A percentile compares a stretch with the other conserved stretches of the same genome.
phyloP scores from a whole-genome alignment of 805 yeast species.

The Ogataea parapolymorpha region DNA sequence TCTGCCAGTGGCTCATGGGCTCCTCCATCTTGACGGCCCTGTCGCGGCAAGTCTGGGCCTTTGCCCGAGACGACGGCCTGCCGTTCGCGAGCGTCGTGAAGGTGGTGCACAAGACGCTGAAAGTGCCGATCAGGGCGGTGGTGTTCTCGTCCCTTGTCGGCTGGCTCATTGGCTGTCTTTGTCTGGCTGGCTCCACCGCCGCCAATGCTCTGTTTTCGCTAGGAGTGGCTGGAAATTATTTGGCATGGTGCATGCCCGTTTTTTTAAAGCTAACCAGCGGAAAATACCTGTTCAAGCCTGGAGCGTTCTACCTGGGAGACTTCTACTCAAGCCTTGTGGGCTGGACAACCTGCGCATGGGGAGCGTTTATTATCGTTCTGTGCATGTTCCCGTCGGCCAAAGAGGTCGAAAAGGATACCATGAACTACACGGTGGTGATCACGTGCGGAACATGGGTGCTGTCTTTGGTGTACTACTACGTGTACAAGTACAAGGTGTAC shows the following conservation, averaged over 20 bases:
- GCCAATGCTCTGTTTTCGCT: conserved; percentile 67
- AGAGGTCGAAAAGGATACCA: conserved; percentile 40
- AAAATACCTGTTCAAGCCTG: conserved; percentile 52
- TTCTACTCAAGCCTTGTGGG: conserved; percentile 42
- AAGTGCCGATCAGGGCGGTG: conserved; percentile 68
- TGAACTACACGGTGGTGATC: conserved; percentile 71
- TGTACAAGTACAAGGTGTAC: conserved; percentile 51
- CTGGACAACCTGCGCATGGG: conserved; percentile 47
- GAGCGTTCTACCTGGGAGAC: conserved; percentile 62
- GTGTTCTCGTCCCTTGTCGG: conserved; percentile 49
- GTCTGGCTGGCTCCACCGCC: conserved; percentile 57
- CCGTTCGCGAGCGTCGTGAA: conserved; percentile 58
- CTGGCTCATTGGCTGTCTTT: conserved; percentile 53
- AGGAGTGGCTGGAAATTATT: conserved; percentile 57
- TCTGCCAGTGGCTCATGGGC: conserved; percentile 67
- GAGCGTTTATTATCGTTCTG: conserved; percentile 50
- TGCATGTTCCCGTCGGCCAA: conserved; percentile 56
- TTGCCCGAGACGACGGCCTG: conserved; percentile 73
- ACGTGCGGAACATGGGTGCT: conserved; percentile 58
- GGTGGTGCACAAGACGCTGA: conserved; percentile 49
- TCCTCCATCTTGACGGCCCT: conserved; percentile 58
- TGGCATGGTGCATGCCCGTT: conserved; percentile 64
- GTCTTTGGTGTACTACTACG: conserved; percentile 46
- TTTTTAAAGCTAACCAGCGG: conserved; percentile 50
- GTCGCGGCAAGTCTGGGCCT: conserved; percentile 72